These are phyloP conservation scores for Ochetophila trinervis DNA, from an alignment of 306 rosid genomes.

Conservation along the genomic window DNA sequence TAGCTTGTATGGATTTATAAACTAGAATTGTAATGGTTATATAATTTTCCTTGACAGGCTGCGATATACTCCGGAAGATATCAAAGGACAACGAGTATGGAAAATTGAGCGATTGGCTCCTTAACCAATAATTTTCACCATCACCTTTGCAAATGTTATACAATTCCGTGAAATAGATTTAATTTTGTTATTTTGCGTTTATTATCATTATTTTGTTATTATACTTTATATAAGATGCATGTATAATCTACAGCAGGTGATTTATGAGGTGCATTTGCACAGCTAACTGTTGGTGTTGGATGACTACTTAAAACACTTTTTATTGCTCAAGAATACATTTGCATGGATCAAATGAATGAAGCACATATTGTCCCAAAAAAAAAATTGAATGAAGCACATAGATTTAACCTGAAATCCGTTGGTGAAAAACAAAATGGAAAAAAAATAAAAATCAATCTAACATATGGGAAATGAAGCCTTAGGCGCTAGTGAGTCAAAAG, in stretches of 20 bases:
- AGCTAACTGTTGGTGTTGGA: neutral
- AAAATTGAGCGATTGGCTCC: constrained; percentile 89
- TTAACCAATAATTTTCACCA: constrained; percentile 36
- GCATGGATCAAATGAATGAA: neutral
- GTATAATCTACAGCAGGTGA: neutral
- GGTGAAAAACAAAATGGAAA: no score
- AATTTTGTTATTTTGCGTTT: neutral
- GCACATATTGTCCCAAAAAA: no score
- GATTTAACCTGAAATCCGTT: neutral
- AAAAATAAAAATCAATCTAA: no score
- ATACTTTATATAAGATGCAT: neutral
- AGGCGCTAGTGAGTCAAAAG: no score
- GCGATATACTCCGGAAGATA: constrained; percentile 66
- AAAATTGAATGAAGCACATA: constrained; percentile 1
- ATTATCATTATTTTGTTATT: neutral
- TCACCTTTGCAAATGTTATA: constrained; percentile 25
- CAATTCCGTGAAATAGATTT: no score
- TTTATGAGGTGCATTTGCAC: neutral
- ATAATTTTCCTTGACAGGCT: constrained; percentile 54
- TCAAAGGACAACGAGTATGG: constrained; percentile 66
- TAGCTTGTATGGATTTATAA: neutral
- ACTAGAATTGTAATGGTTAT: neutral
- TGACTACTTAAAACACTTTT: neutral
- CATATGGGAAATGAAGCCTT: no score
- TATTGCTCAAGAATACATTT: neutral